phyloP scores from a whole-genome alignment of 495 filamentous ascomycete species.

The Glarea lozoyensis region DNA sequence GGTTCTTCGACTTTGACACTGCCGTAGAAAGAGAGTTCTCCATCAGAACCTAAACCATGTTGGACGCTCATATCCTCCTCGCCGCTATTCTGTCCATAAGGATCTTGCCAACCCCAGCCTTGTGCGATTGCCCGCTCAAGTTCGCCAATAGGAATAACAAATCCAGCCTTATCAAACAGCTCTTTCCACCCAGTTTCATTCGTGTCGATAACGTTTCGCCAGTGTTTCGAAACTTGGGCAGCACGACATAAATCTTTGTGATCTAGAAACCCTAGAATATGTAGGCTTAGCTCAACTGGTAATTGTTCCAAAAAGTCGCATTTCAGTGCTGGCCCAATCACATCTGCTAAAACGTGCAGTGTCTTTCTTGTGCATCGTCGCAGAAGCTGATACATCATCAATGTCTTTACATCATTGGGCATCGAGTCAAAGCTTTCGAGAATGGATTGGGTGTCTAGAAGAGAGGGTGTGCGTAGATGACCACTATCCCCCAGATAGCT shows the following conservation, averaged over 20 bases:
- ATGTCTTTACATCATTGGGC: conserved; percentile 79
- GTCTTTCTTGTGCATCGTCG: conserved; percentile 83
- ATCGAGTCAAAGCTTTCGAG: conserved; percentile 86
- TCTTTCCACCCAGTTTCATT: conserved; percentile 97
- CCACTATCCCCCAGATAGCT: conserved; percentile 25
- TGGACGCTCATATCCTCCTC: conserved; percentile 68
- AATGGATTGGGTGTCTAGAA: conserved; percentile 63
- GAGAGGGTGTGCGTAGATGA: conserved; percentile 22
- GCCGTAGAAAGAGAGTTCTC: conserved; percentile 14
- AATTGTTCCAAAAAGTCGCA: conserved; percentile 83
- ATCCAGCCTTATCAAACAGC: conserved; percentile 77
- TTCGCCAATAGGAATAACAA: conserved; percentile 69
- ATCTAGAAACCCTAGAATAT: conserved; percentile 82
- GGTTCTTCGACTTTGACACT: conserved; percentile 9
- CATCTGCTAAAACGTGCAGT: conserved; percentile 80
- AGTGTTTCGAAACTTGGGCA: conserved; percentile 89
- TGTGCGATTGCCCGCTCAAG: conserved; percentile 77
- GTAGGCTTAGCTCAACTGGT: conserved; percentile 77
- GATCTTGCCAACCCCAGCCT: conserved; percentile 99
- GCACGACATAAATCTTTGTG: conserved; percentile 81
- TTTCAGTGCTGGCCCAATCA: conserved; percentile 94
- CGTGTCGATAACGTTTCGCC: conserved; percentile 80
- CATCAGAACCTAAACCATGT: conserved; percentile 30
- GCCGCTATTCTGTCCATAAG: conserved; percentile 60
- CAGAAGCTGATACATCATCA: conserved; percentile 93